Percentiles rank a stretch among this genome's conserved stretches.
phyloP scores from a whole-genome alignment of 2,329 filamentous ascomycete genomes.

The Penicillium sp. region DNA sequence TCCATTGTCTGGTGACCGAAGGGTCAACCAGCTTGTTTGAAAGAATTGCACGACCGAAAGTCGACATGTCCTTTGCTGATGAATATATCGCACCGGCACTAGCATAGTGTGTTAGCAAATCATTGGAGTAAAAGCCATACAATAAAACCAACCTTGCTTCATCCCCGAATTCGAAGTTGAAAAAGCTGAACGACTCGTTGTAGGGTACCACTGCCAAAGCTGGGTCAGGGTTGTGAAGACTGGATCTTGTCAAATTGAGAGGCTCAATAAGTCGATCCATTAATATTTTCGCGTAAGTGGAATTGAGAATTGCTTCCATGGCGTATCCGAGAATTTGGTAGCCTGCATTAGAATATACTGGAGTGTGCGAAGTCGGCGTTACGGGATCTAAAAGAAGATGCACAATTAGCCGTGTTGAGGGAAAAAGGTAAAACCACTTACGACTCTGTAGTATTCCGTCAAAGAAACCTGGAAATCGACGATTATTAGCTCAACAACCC shows the following conservation, averaged over 20 bases:
- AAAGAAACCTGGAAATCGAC: constrained; percentile 35
- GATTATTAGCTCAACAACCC: not conserved
- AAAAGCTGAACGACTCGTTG: constrained; percentile 25
- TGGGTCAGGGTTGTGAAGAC: constrained; percentile 20
- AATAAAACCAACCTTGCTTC: constrained; percentile 40
- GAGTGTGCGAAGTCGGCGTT: constrained; percentile 32
- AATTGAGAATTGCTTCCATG: constrained; percentile 42
- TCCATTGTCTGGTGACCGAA: constrained; percentile 45
- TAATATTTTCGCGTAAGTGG: constrained; percentile 37
- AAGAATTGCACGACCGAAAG: constrained; percentile 49
- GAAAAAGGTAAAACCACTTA: not conserved
- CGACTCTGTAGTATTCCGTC: constrained; percentile 31
- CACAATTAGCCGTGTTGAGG: too few relatives aligned
- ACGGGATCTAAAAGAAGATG: constrained; percentile 23
- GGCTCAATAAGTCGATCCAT: constrained; percentile 40
- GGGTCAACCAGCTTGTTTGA: constrained; percentile 38
- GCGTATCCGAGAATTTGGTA: constrained; percentile 41
- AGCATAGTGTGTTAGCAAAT: constrained; percentile 1
- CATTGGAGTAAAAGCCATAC: not conserved
- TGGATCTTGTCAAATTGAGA: constrained; percentile 40
- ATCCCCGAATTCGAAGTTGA: constrained; percentile 43
- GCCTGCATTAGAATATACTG: constrained; percentile 39
- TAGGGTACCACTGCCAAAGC: constrained; percentile 40
- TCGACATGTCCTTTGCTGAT: constrained; percentile 44
- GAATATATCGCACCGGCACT: constrained; percentile 49